A percentile compares a stretch with the other conserved stretches of the same genome.
phyloP scores from a whole-genome alignment of 164 flowering plant species.

The Protea cynaroides region DNA sequence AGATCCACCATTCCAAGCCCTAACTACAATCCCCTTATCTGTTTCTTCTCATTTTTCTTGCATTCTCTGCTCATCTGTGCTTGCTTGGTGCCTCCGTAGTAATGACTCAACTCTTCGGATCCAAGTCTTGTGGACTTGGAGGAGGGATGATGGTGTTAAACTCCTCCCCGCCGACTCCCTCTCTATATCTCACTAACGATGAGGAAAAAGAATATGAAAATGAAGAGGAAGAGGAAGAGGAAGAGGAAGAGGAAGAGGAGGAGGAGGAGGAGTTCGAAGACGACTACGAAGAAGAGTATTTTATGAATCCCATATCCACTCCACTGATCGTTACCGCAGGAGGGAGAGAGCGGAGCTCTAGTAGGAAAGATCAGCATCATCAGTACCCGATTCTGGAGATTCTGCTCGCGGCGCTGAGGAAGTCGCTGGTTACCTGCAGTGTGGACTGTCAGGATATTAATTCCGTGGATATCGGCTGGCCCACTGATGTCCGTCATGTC shows the following conservation, averaged over 20 bases:
- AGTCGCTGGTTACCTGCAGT: slow-evolving; percentile 75
- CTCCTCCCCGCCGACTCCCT: slow-evolving; percentile 21
- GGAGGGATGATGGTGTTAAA: slow-evolving; percentile 14
- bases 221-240: slow-evolving; percentile 6
- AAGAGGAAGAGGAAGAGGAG: slow-evolving; percentile 16
- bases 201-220: slow-evolving; percentile 28
- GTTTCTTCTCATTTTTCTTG: neutral
- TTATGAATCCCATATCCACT: slow-evolving; percentile 33
- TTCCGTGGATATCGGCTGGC: slow-evolving; percentile 70
- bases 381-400: slow-evolving; percentile 51
- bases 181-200: slow-evolving; percentile 7
- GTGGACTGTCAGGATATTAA: slow-evolving; percentile 57
- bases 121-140: slow-evolving; percentile 48
- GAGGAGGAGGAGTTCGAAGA: neutral
- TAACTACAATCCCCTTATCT: neutral
- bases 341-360: neutral
- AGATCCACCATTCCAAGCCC: no score
- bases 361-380: slow-evolving; percentile 10
- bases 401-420: slow-evolving; percentile 61
- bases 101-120: slow-evolving; percentile 61
- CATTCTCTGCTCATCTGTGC: neutral
- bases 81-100: neutral
- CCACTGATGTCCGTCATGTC: slow-evolving; percentile 72
- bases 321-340: slow-evolving; percentile 32
- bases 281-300: slow-evolving; percentile 10